These are phyloP conservation scores for Tulasnella sp. DNA, from an alignment of 768 basidiomycete species.

Conservation along the genomic window DNA sequence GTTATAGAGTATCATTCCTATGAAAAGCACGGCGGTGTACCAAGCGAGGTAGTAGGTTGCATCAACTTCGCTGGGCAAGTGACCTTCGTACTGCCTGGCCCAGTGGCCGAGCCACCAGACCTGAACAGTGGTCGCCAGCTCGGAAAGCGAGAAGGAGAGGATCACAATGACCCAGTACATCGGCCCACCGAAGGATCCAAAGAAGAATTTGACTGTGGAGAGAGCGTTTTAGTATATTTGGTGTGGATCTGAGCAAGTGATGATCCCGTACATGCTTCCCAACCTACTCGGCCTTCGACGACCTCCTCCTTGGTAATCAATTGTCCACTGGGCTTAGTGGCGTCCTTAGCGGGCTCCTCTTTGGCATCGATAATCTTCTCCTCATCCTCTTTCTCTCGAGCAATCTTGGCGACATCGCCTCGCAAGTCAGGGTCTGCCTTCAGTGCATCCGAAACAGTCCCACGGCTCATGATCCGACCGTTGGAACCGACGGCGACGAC, in stretches of 20 bases:
- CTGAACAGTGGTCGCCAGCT: conserved; percentile 24
- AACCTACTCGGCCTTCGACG: conserved; percentile 46
- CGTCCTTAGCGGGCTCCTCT: conserved; percentile 22
- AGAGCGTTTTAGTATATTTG: not conserved
- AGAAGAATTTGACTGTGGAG: conserved; percentile 28
- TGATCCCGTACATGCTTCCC: conserved; percentile 33
- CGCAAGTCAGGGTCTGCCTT: conserved; percentile 30
- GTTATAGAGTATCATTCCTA: conserved; percentile 27
- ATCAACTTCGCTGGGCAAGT: conserved; percentile 27
- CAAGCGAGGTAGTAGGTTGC: conserved; percentile 34
- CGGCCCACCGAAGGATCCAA: conserved; percentile 24
- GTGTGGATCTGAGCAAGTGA: not conserved
- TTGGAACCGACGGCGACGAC: conserved; percentile 45
- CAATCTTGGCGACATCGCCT: conserved; percentile 20
- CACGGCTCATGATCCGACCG: conserved; percentile 41
- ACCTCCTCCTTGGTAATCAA: conserved; percentile 58
- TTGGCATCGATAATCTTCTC: conserved; percentile 18
- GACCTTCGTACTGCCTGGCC: conserved; percentile 13
- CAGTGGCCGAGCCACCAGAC: conserved; percentile 35
- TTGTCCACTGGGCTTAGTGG: conserved; percentile 35
- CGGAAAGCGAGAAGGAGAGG: conserved; percentile 17
- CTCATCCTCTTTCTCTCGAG: conserved; percentile 17
- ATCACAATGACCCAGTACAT: conserved; percentile 27
- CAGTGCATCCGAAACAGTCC: conserved; percentile 40
- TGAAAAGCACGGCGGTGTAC: conserved; percentile 32